phyloP scores from a whole-genome alignment of 148 eudicot genomes.

The Chenopodium quinoa region DNA sequence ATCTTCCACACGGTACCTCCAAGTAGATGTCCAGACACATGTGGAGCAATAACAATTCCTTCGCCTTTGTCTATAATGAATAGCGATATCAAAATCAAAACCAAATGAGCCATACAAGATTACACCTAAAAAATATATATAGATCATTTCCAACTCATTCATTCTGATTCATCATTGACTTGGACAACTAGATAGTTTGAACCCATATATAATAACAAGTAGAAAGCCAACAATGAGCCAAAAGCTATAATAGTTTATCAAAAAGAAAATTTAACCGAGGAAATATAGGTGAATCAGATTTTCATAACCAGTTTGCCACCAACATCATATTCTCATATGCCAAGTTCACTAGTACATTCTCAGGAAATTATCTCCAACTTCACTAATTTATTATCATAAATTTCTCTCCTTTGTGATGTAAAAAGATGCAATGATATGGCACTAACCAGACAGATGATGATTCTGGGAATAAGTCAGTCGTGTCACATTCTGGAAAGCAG shows the following conservation, averaged over 20 bases:
- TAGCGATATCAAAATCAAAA: not conserved
- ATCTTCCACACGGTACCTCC: slow-evolving; percentile 97
- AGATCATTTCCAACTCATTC: not conserved
- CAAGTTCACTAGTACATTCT: not conserved
- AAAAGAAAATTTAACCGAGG: not conserved
- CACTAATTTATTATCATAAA: not conserved
- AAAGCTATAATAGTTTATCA: not conserved
- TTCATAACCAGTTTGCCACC: not conserved
- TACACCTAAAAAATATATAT: not conserved
- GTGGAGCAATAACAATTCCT: slow-evolving; percentile 98
- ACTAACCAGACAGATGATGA: slow-evolving; percentile 74
- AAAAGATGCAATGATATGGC: slow-evolving; percentile 3
- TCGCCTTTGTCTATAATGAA: slow-evolving; percentile 77
- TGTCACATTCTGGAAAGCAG: slow-evolving; percentile 78
- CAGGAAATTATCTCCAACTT: not conserved
- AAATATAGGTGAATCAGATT: not conserved
- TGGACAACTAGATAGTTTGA: not conserved
- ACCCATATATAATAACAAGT: slow-evolving; percentile 3
- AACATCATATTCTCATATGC: not conserved
- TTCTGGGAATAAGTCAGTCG: slow-evolving; percentile 93
- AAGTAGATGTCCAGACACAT: slow-evolving; percentile 89
- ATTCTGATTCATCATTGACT: not conserved
- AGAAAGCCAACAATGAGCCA: slow-evolving; percentile 2
- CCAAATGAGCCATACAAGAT: slow-evolving; percentile 9
- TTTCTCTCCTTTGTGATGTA: not conserved